Base-by-base conservation (phyloP, 768 basidiomycete genomes). In the Brasilioporus rufonigricans region DNA sequence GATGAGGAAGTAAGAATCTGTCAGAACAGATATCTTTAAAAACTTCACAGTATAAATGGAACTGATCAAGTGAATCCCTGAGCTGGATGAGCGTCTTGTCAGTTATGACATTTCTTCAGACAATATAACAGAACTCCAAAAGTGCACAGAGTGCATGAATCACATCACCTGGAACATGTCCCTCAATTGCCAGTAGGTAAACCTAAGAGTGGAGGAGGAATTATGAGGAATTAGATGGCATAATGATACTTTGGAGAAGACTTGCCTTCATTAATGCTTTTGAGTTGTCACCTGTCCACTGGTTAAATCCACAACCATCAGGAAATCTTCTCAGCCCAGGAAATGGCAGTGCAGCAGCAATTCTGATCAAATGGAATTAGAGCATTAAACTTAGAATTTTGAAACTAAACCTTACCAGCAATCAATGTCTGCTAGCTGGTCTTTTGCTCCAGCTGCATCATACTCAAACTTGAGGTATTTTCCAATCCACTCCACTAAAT, bases 401-500 rank as follows among this genome's bases (percentile, higher is more conserved):
- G 27, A 29, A 29, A 29, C 27, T 29, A 29, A 9, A n/a, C 11
- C 44, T 44, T 29, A 44, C 73, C 56, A 24, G 0, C 41, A 50
- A 48, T 74, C 69, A 50, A 74, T 74, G 19, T 74, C 70, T 1
- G 60, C 66, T 11, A 74, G 29, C 1, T 61, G 61, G 2, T 48
- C 31, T 0, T 61, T 53, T 1, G 66, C 66, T 4, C 48, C n/a
- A n/a, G n/a, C 19, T 11, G 53, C 40, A 11, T 62, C 59, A 57
- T 68, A 26, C 1, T 6, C 19, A 0, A 14, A 6, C 1, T 54
- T 38, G 0, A 74, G 36, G 31, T 69, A 75, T 4, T 62, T 55
- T 0, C 23, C 52, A 0, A 74, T 58, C 74, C 74, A 75, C 0
- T 56, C 50, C 0, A 76, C 66, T 0, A 75, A 51, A 36, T 75